Evolutionary conservation across 2,329 filamentous ascomycete genomes (phyloP), one percentile per base, ranked within the genome.

Genomic region (Fusarium zealandicum): DNA sequence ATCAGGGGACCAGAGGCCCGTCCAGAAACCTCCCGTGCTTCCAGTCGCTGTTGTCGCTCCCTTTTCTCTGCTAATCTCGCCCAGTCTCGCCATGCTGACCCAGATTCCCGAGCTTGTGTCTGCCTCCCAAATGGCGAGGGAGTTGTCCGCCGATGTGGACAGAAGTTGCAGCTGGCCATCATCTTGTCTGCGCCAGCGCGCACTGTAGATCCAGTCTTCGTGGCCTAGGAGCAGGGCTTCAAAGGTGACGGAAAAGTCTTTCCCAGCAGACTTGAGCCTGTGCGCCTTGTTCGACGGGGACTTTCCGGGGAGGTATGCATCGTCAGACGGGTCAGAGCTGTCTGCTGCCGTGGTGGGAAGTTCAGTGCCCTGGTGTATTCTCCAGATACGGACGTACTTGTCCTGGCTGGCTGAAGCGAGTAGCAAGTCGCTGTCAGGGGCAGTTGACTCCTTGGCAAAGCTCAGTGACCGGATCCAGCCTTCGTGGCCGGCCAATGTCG

Each of bases 181-280:
- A 12, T 75, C 68, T 36, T 78, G 72, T 6, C 80, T 79, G 54
- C 83, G 82, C 93, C 93, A 97, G 48, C 81, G 80, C 2, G 90
- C 88, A 50, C 90, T 96, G 74, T 96, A 98, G 51, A 99, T 93
- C 95, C 95, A 99, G 69, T 99, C 95, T 70, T 99, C 95, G 69
- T 99, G 95, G 8, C 95, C 95, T 3, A 99, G 83, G 6, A 99
- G 82, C 3, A 99, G 79, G 1, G 95, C 95, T 73, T 99, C 95
- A 64, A 99, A 98, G 0, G 92, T 96, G 50, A 96, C 81, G 6
- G 89, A 90, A 73, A 90, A 93, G 61, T 88, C 87, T 4, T 78
- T 79, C 1, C 75, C 79, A 0, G 76, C 78, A 3, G 84, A 80
- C 35, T 83, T 82, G 53, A 99, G 85, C 48, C 84, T 83, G 71